Evolutionary conservation across 176 grass and related monocot genomes (phyloP), one percentile per base, ranked within the genome.

Genomic region (Pontederia crassipes): DNA sequence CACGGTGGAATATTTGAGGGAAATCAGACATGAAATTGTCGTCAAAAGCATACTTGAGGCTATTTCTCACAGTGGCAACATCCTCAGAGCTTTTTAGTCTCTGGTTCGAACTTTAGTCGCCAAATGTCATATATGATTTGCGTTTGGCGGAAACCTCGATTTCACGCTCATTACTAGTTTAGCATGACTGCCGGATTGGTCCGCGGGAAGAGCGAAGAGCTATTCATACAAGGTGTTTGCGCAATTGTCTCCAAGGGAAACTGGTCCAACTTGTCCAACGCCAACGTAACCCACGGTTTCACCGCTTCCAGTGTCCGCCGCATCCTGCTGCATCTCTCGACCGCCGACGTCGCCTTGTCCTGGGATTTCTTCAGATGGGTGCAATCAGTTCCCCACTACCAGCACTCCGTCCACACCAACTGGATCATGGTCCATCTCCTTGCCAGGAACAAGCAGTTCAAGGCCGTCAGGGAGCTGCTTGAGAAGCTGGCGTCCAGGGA

Each of bases 391-490:
- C 80, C 80, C 4, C 54, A 77, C 61, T 82, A 82, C 64, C 67
- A 59, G n/a, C 80, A 82, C 62, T 82, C 80, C n/a, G 32, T 82
- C 17, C 59, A 71, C 9, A 59, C 80, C 29, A 73, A 73, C 52
- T 82, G 74, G 68, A 60, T 74, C 73, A 82, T 82, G 80, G 80
- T 82, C 59, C 73, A 62, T 51, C 67, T 82, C 29, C 71, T 82
- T 48, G 67, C 73, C 24, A 67, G 28, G 35, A 51, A 49, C 48
- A 55, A 26, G 28, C 54, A 64, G 45, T 77, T 77, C 61, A 40
- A 60, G n/a, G 55, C 18, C 14, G 80, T 74, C 27, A 61, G 80
- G 8, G 20, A 49, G 4, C 46, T 82, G 68, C 61, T 82, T 9
- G 61, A 73, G 68, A 82, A 67, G 53, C 77, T 82, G 46, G 74